phyloP scores from a whole-genome alignment of 2,329 filamentous ascomycete species.

The Teratosphaeria nubilosa region DNA sequence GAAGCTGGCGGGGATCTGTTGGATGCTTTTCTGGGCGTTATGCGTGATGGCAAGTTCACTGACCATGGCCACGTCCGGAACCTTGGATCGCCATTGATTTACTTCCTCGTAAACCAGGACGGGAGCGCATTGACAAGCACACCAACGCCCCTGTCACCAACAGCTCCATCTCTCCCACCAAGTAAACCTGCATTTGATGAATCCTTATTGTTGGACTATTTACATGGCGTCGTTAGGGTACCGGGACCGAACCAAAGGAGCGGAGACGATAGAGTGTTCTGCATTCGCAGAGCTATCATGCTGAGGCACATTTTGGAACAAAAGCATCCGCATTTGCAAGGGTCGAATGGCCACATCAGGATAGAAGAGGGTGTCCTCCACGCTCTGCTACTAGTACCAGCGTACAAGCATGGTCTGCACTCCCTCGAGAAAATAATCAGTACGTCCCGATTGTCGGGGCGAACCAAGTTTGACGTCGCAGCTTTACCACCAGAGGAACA shows the following conservation, averaged over 20 bases:
- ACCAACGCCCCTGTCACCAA: conserved; percentile 16
- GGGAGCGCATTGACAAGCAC: conserved; percentile 12
- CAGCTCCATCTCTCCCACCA: conserved; percentile 11
- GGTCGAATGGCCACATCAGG: conserved; percentile 17
- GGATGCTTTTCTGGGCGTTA: conserved; percentile 20
- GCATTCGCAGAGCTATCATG: conserved; percentile 24
- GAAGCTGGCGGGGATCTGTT: conserved; percentile 17
- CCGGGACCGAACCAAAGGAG: conserved; percentile 21
- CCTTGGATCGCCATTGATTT: conserved; percentile 20
- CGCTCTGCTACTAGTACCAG: conserved; percentile 24
- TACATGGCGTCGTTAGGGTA: conserved; percentile 24
- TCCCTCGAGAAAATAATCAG: conserved; percentile 27
- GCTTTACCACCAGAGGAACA: conserved; percentile 27
- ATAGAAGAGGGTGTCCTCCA: conserved; percentile 27
- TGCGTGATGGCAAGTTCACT: conserved; percentile 22
- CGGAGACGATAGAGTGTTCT: conserved; percentile 20
- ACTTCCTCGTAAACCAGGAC: conserved; percentile 25
- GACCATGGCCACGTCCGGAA: conserved; percentile 19
- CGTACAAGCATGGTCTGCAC: conserved; percentile 24
- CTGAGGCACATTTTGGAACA: conserved; percentile 23
- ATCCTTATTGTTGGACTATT: conserved; percentile 20
- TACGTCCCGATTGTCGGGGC: conserved; percentile 22
- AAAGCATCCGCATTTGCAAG: conserved; percentile 22
- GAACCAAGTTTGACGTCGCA: conserved; percentile 25
- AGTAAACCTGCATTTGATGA: conserved; percentile 15